Evolutionary conservation across 2,329 filamentous ascomycete genomes (phyloP).

Genomic region (Emmonsia crescens): DNA sequence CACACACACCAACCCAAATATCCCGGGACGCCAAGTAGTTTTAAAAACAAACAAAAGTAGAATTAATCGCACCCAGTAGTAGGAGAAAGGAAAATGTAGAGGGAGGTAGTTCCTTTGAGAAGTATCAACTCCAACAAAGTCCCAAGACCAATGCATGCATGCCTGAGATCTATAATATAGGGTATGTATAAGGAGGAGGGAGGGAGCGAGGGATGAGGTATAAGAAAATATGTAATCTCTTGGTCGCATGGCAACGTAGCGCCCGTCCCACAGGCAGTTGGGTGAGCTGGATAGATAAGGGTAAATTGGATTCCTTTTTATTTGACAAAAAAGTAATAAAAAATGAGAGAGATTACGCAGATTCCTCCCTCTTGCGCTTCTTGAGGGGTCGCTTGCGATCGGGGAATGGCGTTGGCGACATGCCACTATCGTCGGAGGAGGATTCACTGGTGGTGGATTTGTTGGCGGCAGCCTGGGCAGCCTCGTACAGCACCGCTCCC

Average conservation of each 20-base stretch:
- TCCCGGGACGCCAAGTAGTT: background rate
- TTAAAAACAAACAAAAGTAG: background rate
- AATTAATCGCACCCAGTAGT: background rate
- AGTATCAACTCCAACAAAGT: background rate
- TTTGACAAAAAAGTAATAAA: conserved; percentile 6
- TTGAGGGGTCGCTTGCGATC: conserved; percentile 49
- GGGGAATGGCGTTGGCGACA: conserved; percentile 17
- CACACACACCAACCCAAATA: background rate
- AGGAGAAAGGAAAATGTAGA: background rate
- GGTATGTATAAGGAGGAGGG: background rate
- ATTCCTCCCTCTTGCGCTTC: conserved; percentile 63
- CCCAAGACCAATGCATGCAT: background rate
- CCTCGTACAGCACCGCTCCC: conserved; percentile 72
- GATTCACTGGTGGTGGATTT: conserved; percentile 39
- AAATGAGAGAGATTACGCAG: conserved; percentile 3
- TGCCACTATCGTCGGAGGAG: conserved; percentile 26
- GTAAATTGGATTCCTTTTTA: background rate
- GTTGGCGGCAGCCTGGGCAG: conserved; percentile 61
- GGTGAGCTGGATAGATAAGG: background rate
- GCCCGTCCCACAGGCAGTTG: background rate
- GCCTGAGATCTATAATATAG: background rate
- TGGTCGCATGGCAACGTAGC: conserved; percentile 32
- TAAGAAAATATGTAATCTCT: conserved; percentile 18
- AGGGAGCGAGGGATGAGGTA: conserved; percentile 13
- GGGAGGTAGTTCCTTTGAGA: background rate